Percentiles rank a stretch among this genome's conserved stretches.
Conservation (phyloP, 306 rosid genomes). For the Malus fusca region DNA sequence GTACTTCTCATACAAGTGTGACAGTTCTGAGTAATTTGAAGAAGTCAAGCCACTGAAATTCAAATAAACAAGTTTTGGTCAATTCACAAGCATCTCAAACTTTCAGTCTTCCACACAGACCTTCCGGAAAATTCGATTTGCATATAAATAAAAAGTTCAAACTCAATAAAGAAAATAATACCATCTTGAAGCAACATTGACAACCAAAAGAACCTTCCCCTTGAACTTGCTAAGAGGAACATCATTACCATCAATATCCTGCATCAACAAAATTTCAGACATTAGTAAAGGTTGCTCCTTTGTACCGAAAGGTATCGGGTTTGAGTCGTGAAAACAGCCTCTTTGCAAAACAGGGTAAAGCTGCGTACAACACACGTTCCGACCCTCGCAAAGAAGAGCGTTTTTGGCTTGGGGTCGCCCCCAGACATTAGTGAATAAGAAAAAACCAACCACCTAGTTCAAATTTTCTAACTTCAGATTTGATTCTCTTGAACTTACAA, state of each 20-base stretch:
- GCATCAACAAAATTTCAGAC: neutral
- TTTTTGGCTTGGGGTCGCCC: too few relatives aligned
- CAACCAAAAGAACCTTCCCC: conserved; percentile 88
- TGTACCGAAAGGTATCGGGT: too few relatives aligned
- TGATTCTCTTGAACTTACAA: neutral
- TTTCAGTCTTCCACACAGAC: conserved; percentile 6
- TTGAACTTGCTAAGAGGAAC: conserved; percentile 73
- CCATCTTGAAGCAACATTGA: conserved; percentile 98
- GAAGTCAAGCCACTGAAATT: conserved; percentile 78
- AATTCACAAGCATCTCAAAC: conserved; percentile 10
- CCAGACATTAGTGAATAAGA: too few relatives aligned
- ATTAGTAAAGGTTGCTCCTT: neutral
- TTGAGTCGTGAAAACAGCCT: too few relatives aligned
- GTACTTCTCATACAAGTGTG: conserved; percentile 77
- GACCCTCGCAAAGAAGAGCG: too few relatives aligned
- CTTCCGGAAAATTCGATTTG: neutral
- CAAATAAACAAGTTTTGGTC: conserved; percentile 15
- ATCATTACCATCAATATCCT: conserved; percentile 91
- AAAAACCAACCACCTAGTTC: neutral
- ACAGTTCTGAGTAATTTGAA: conserved; percentile 82
- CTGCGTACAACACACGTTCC: fast-evolving
- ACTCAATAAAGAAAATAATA: conserved; percentile 21
- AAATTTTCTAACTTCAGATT: neutral
- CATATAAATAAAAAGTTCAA: neutral
- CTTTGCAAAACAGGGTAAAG: fast-evolving